Base-by-base conservation (phyloP, 805 yeast genomes). In the Teunomyces aglyptinius region DNA sequence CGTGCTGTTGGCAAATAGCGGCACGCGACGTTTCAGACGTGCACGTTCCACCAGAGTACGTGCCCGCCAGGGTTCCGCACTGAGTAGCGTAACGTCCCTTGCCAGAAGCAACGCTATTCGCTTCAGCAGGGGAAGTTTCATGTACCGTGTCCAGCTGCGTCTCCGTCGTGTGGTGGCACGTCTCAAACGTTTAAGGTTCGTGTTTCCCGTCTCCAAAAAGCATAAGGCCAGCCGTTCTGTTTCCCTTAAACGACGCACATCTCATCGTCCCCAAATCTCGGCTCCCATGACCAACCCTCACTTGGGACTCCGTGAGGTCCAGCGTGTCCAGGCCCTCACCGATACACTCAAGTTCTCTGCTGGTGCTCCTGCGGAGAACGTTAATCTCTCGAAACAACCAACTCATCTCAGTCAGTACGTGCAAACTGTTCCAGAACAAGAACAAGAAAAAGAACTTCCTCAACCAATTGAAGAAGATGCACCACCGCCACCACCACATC, bases 201-300 rank as follows among this genome's bases (percentile, higher is more conserved):
- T 50, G 35, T 65, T 67, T 35, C 57, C 41, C 16, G 73, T 50
- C 5, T 55, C 65, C 18, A 13, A 15, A 10, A 53, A 24, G 8
- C 11, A 11, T 3, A 7, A 2, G 6, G 26, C 8, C 26, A 7
- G 64, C 2, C 50, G 68, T 46, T 12, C 34, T 11, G 34, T 31
- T 36, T 38, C 38, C 15, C 32, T 41, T 3, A 26, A 26, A 24
- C 12, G 34, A 19, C 42, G 13, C 11, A 13, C 3, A 8, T 13
- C 18, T 18, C 35, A 6, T 15, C 41, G 13, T 13, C 45, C 46
- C 8, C 27, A 31, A 13, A 66, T 67, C 20, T 60, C 67, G 6
- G 64, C 64, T 1, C 73, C 75, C 0, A 33, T 53, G 2, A 61
- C 52, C n/a, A 70, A 69, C 49, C 72, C 73, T 0, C 33, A 48